Conservation (phyloP, 192 early-diverging fungal genomes). For the Piromyces finnis region DNA sequence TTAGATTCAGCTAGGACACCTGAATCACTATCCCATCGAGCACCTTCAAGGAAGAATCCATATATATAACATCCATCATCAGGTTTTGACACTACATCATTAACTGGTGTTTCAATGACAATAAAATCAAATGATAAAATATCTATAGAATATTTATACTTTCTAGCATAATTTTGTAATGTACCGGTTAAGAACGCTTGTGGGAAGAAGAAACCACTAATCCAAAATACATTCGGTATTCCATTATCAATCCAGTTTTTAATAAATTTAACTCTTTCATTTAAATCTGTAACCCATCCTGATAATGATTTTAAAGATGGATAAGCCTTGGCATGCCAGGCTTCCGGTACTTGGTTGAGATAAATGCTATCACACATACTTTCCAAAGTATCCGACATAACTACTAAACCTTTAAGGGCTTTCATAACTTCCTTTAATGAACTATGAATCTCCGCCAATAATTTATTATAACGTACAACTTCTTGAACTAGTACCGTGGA, state of each 20-base stretch:
- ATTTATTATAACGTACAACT: constrained; percentile 34
- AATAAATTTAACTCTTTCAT: constrained; percentile 27
- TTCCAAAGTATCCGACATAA: constrained; percentile 34
- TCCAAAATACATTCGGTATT: constrained; percentile 36
- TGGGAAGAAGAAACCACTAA: constrained; percentile 40
- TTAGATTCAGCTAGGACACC: constrained; percentile 20
- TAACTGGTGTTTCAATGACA: constrained; percentile 7
- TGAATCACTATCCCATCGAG: constrained; percentile 24
- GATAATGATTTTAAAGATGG: constrained; percentile 32
- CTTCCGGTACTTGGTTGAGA: constrained; percentile 28
- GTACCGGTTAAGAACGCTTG: constrained; percentile 41
- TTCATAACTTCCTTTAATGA: constrained; percentile 27
- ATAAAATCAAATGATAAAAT: constrained; percentile 35
- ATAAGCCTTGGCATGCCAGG: constrained; percentile 33
- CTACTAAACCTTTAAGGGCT: constrained; percentile 31
- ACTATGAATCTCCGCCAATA: constrained; percentile 21
- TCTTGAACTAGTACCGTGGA: constrained; percentile 35
- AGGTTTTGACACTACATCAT: constrained; percentile 17
- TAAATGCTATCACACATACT: constrained; percentile 34
- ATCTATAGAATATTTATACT: constrained; percentile 36
- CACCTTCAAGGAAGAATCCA: constrained; percentile 33
- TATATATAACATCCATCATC: constrained; percentile 39
- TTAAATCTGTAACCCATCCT: constrained; percentile 27
- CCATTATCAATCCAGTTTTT: constrained; percentile 35
- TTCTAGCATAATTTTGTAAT: constrained; percentile 36